Evolutionary conservation across 2,329 filamentous ascomycete genomes (phyloP).

Genomic region (Tothia fuscella): DNA sequence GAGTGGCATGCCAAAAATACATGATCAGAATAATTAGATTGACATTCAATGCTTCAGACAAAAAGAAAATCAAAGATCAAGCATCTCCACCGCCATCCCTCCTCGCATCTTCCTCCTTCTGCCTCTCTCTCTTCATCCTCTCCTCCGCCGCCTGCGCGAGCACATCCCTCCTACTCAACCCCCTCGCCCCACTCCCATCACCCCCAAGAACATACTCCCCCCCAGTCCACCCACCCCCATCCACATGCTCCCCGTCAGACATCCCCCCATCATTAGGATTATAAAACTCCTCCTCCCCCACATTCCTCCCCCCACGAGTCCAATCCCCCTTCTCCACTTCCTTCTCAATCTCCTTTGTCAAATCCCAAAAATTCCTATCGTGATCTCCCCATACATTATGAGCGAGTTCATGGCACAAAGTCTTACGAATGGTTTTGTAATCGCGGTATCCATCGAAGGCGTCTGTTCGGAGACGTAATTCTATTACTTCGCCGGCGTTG

Average conservation of each 20-base stretch:
- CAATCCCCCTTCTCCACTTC: slow-evolving; percentile 77
- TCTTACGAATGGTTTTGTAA: slow-evolving; percentile 82
- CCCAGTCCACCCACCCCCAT: slow-evolving; percentile 67
- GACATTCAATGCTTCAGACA: no score
- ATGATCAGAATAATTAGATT: no score
- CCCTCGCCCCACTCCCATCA: slow-evolving; percentile 33
- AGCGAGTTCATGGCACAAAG: slow-evolving; percentile 86
- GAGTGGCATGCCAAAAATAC: no score
- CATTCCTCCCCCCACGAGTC: slow-evolving; percentile 53
- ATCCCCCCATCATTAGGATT: slow-evolving; percentile 31
- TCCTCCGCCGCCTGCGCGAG: slow-evolving; percentile 12
- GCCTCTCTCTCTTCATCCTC: slow-evolving; percentile 10
- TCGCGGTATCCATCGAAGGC: slow-evolving; percentile 88
- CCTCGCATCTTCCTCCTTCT: slow-evolving; percentile 5
- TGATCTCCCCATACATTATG: slow-evolving; percentile 84
- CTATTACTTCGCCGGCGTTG: slow-evolving; percentile 80
- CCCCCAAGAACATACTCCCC: slow-evolving; percentile 54
- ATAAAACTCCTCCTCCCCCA: slow-evolving; percentile 49
- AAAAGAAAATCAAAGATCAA: no score
- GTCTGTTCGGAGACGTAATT: slow-evolving; percentile 82
- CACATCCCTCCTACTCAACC: slow-evolving; percentile 11
- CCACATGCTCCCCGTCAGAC: slow-evolving; percentile 35
- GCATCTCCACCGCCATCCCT: no score
- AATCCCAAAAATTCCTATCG: slow-evolving; percentile 77
- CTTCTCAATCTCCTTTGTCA: slow-evolving; percentile 75